phyloP scores from a whole-genome alignment of 208 protist species.

The Trypanosoma lewisi region DNA sequence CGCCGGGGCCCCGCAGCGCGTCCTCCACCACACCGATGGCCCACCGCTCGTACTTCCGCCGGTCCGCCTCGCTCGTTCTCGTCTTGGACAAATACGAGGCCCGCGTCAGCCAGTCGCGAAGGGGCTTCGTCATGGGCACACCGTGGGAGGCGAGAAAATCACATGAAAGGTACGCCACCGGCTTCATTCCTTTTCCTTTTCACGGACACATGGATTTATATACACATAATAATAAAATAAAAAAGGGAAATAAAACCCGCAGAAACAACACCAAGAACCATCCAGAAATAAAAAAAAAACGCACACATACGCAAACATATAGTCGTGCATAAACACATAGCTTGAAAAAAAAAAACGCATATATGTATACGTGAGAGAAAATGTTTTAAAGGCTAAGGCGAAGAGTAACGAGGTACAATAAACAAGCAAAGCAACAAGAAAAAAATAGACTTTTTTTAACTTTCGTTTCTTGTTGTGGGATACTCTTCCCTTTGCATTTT shows the following conservation, averaged over 20 bases:
- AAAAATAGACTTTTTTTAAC: too few species aligned
- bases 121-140: slow-evolving; percentile 39
- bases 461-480: too few species aligned
- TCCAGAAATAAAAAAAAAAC: too few species aligned
- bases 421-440: neutral
- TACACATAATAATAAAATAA: too few species aligned
- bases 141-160: slow-evolving; percentile 53
- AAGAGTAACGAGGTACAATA: neutral
- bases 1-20: slow-evolving; percentile 30
- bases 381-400: neutral
- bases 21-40: slow-evolving; percentile 57
- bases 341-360: neutral
- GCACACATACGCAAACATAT: neutral
- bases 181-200: slow-evolving; percentile 10
- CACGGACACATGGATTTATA: neutral
- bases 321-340: neutral
- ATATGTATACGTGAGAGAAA: too few species aligned
- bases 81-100: slow-evolving; percentile 58
- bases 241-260: too few species aligned
- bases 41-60: slow-evolving; percentile 64
- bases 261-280: too few species aligned
- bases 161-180: slow-evolving; percentile 29
- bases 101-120: slow-evolving; percentile 64
- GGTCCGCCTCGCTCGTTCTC: slow-evolving; percentile 33
- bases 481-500: neutral